phyloP scores from a whole-genome alignment of 352 stramenopile genomes.

The Pythium graminicola region DNA sequence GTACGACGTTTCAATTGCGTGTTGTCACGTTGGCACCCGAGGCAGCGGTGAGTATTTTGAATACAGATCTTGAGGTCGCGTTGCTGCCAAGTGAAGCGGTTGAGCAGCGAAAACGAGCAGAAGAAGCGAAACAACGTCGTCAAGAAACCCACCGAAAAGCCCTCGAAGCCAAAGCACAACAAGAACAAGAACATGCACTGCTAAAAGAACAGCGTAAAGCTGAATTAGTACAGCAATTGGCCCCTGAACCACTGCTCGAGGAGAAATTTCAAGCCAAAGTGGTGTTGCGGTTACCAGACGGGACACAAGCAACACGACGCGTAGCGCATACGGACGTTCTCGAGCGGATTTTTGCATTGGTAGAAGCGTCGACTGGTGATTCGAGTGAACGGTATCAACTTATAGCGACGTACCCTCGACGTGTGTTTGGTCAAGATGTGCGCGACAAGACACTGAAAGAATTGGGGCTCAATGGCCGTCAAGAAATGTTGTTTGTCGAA shows the following conservation, averaged over 20 bases:
- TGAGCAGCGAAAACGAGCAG: slow-evolving; percentile 29
- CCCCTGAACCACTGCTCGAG: slow-evolving; percentile 32
- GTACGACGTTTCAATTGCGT: slow-evolving; percentile 66
- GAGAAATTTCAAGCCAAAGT: slow-evolving; percentile 44
- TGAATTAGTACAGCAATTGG: background rate
- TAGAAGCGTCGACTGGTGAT: slow-evolving; percentile 51
- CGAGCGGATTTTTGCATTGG: slow-evolving; percentile 37
- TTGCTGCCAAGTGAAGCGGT: slow-evolving; percentile 63
- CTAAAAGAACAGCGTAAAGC: background rate
- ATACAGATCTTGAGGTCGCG: slow-evolving; percentile 79
- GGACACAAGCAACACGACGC: slow-evolving; percentile 37
- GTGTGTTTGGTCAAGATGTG: slow-evolving; percentile 39
- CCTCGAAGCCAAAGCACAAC: slow-evolving; percentile 25
- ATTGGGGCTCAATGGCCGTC: slow-evolving; percentile 42
- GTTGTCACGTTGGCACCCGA: slow-evolving; percentile 59
- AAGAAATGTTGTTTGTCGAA: slow-evolving; percentile 70
- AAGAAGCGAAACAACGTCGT: slow-evolving; percentile 29
- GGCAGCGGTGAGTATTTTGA: slow-evolving; percentile 56
- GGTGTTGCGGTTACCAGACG: slow-evolving; percentile 39
- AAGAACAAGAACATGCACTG: slow-evolving; percentile 25
- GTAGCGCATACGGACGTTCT: slow-evolving; percentile 35
- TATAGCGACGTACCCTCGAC: slow-evolving; percentile 53
- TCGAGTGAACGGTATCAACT: slow-evolving; percentile 35
- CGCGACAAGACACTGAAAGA: slow-evolving; percentile 41
- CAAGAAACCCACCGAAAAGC: slow-evolving; percentile 15